These are phyloP conservation scores for Paraconiothyrium brasiliense DNA, from an alignment of 2,329 filamentous ascomycete genomes.

Conservation along the genomic window DNA sequence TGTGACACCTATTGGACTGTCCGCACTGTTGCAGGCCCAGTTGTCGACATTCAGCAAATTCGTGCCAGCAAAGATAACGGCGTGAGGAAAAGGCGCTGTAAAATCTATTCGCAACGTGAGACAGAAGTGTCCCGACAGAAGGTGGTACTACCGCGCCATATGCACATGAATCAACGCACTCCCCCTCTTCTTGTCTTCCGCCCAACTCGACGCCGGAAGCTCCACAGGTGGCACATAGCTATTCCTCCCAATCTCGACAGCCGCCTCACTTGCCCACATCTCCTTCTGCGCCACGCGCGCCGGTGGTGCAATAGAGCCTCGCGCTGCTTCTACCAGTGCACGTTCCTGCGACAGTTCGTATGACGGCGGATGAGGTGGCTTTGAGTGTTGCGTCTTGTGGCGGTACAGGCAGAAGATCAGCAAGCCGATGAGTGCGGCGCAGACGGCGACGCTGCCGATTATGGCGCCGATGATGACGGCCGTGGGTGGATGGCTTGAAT, in stretches of 20 bases:
- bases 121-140: too few species aligned
- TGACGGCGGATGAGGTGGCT: conserved; percentile 6
- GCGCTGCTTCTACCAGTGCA: conserved; percentile 22
- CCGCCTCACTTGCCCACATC: conserved; percentile 28
- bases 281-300: conserved; percentile 23
- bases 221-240: conserved; percentile 27
- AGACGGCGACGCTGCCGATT: conserved; percentile 24
- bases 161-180: conserved; percentile 10
- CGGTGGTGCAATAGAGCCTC: conserved; percentile 6
- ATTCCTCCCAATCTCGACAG: conserved; percentile 36
- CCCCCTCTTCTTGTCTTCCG: conserved; percentile 18
- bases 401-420: conserved; percentile 20
- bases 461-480: conserved; percentile 30
- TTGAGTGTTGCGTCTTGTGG: conserved; percentile 9
- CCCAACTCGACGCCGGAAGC: conserved; percentile 10
- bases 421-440: conserved; percentile 25
- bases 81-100: too few species aligned
- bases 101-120: too few species aligned
- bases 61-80: too few species aligned
- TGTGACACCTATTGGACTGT: too few species aligned
- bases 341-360: conserved; percentile 32
- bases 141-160: conserved; percentile 1
- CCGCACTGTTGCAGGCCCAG: too few species aligned
- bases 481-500: conserved; percentile 10
- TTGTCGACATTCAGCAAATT: too few species aligned